Percentiles rank a stretch among this genome's conserved stretches.
Conservation (phyloP, 768 basidiomycete species). For the Infundibulicybe gibba region DNA sequence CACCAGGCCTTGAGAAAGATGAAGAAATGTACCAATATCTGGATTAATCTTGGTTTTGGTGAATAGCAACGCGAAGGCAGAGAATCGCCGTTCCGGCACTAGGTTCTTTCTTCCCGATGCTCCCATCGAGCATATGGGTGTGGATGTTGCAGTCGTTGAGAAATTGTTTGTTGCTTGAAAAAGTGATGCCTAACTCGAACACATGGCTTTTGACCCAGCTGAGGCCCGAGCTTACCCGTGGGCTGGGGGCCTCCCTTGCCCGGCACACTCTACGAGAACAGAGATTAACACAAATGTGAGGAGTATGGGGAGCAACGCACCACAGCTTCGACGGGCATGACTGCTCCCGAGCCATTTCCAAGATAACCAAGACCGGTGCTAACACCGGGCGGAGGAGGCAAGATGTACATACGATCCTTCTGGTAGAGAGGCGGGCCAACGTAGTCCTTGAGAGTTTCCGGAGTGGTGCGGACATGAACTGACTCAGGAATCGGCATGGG, state of each 20-base stretch:
- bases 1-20: too few species aligned
- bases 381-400: too few species aligned
- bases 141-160: conserved; percentile 87
- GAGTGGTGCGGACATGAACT: conserved; percentile 77
- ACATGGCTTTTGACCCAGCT: conserved; percentile 94
- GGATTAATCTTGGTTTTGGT: conserved; percentile 80
- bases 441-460: conserved; percentile 91
- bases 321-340: conserved; percentile 95
- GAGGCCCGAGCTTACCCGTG: conserved; percentile 93
- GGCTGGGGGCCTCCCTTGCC: conserved; percentile 90
- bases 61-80: too few species aligned
- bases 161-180: conserved; percentile 66
- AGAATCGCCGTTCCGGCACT: conserved; percentile 94
- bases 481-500: too few species aligned
- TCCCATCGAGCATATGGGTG: conserved; percentile 96
- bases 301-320: conserved; percentile 38
- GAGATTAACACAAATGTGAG: background rate
- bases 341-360: too few species aligned
- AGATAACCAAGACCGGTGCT: too few species aligned
- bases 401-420: too few species aligned
- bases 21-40: conserved; percentile 86
- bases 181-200: conserved; percentile 79
- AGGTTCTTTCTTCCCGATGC: conserved; percentile 92
- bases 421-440: conserved; percentile 96
- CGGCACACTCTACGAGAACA: conserved; percentile 76